Base-by-base conservation (phyloP, 805 yeast species). In the Brettanomyces nanus region DNA sequence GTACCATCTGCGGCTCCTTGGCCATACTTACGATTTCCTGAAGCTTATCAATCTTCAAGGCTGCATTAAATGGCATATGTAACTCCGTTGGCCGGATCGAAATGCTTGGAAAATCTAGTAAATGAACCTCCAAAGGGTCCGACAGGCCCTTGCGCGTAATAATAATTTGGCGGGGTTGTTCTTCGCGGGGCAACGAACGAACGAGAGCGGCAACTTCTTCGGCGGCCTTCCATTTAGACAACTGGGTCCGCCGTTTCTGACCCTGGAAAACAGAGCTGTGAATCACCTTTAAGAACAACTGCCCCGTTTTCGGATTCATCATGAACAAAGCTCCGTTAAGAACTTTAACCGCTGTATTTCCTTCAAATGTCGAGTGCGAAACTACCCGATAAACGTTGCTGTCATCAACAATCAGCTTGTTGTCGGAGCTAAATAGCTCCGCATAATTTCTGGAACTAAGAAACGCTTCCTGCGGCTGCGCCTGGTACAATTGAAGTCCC, bases 181-280 rank as follows among this genome's bases (percentile, higher is more conserved):
- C 96, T 51, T 90, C 97, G 38, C 77, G 70, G 1, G 97, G 97
- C 38, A 92, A 62, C 0, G 97, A 85, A 31, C 96, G 70, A 15
- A 92, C 73, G 45, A 92, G 65, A 0, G 95, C 95, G 13, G 96
- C 90, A 18, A 86, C 95, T 59, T 90, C 97, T 61, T 92, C 99
- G 0, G 98, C 97, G 1, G 97, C 80, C 57, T 90, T 92, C 98
- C 98, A 92, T 56, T 92, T 92, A 1, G 97, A 89, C 46, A 92
- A 63, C 54, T 92, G 97, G 21, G 92, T 81, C 43, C 90, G 69
- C 50, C 97, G 80, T 52, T 86, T 89, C 58, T 92, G 97, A 15
- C 99, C 99, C 3, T 95, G 81, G 94, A 96, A 92, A 2, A 86
- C 95, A 5, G 95, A 83, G 0, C 95, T 85, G 52, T 90, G 97